phyloP scores from a whole-genome alignment of 2,329 filamentous ascomycete genomes.

The Tolypocladium endophyticum region DNA sequence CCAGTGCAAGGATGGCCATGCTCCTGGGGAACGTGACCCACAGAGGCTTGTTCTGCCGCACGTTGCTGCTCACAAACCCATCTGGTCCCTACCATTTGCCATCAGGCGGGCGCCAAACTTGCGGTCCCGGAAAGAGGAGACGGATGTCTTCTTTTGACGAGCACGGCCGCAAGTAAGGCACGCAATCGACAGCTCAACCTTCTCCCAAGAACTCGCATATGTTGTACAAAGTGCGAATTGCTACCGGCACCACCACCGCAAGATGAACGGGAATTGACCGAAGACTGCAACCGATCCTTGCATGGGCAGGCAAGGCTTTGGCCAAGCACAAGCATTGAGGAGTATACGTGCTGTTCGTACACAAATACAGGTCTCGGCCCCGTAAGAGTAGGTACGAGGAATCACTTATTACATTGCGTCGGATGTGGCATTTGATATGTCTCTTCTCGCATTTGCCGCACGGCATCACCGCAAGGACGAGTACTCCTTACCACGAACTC shows the following conservation, averaged over 20 bases:
- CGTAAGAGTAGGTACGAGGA: too few relatives aligned
- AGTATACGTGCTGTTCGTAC: neutral
- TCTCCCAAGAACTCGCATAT: too few relatives aligned
- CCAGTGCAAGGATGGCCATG: neutral
- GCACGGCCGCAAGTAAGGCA: neutral
- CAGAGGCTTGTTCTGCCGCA: neutral
- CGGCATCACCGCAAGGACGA: too few relatives aligned
- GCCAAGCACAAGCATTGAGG: neutral
- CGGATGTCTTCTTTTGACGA: neutral
- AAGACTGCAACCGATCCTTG: neutral
- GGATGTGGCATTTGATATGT: neutral
- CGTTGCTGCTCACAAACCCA: too few relatives aligned
- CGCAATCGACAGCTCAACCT: neutral
- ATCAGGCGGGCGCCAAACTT: too few relatives aligned
- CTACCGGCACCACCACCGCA: neutral
- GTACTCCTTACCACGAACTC: too few relatives aligned
- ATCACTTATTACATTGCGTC: neutral
- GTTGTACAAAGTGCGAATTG: neutral
- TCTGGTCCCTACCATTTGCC: too few relatives aligned
- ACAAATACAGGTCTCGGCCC: too few relatives aligned
- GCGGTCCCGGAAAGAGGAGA: too few relatives aligned
- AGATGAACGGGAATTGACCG: neutral
- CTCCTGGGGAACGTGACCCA: neutral
- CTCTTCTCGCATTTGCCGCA: neutral
- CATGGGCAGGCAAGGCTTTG: neutral